Evolutionary conservation across 139 green algal genomes (phyloP).

Genomic region (Asterochloris erici): DNA sequence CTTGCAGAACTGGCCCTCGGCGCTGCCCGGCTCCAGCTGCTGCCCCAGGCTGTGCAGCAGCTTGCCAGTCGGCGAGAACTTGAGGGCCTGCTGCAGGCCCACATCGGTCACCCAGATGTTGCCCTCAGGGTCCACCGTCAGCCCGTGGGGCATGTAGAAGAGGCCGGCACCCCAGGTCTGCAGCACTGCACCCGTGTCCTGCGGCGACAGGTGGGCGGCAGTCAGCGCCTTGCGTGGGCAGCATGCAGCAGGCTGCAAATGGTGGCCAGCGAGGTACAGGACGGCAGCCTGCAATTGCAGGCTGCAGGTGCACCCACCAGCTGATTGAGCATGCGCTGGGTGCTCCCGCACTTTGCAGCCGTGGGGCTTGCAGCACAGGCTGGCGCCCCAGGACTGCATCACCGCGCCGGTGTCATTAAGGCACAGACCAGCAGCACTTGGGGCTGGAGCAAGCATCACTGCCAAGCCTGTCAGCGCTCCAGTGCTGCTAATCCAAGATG

Average conservation of each 20-base stretch:
- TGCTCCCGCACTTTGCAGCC: constrained; percentile 15
- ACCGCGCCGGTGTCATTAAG: constrained; percentile 14
- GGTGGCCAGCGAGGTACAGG: too few relatives aligned
- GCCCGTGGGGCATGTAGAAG: constrained; percentile 82
- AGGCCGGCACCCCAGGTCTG: constrained; percentile 39
- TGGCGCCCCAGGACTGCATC: constrained; percentile 40
- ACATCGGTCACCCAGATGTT: constrained; percentile 70
- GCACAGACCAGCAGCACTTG: neutral
- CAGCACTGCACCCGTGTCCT: constrained; percentile 22
- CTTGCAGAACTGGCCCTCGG: constrained; percentile 64
- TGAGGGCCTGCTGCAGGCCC: constrained; percentile 58
- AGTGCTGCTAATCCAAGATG: too few relatives aligned
- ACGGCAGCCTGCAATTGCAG: too few relatives aligned
- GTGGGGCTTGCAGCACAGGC: constrained; percentile 76
- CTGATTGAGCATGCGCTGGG: too few relatives aligned
- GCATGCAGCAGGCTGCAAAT: too few relatives aligned
- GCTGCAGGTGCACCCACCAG: too few relatives aligned
- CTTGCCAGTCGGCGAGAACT: constrained; percentile 47
- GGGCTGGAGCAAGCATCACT: too few relatives aligned
- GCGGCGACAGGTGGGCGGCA: neutral
- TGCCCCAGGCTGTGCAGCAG: constrained; percentile 55
- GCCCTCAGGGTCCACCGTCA: constrained; percentile 60
- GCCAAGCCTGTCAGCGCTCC: too few relatives aligned
- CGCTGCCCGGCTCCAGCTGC: constrained; percentile 40
- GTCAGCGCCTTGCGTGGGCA: neutral